phyloP scores from a whole-genome alignment of 352 stramenopile genomes.

The Globisporangium paddicum region DNA sequence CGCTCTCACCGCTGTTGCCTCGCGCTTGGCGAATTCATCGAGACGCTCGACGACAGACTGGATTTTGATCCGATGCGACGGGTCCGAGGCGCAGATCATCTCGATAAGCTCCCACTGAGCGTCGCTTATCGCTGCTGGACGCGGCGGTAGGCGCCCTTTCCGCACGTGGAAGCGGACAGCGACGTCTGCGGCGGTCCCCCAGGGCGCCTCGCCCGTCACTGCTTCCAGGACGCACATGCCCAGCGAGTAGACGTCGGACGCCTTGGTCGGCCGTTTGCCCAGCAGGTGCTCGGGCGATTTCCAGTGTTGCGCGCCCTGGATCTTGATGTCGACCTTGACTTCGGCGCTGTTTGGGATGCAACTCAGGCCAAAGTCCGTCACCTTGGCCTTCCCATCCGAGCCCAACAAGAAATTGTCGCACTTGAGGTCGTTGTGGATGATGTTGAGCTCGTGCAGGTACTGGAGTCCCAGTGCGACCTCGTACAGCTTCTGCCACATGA shows the following conservation, averaged over 20 bases:
- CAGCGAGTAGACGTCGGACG: conserved; percentile 18
- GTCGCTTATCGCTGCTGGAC: neutral
- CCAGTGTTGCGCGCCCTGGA: conserved; percentile 2
- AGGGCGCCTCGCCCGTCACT: conserved; percentile 10
- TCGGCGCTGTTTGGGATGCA: conserved; percentile 10
- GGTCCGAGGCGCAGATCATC: conserved; percentile 6
- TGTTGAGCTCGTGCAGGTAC: conserved; percentile 44
- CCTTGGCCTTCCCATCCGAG: conserved; percentile 12
- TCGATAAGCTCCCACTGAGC: conserved; percentile 10
- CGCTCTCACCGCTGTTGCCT: neutral
- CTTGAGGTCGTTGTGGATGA: conserved; percentile 59
- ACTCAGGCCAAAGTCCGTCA: conserved; percentile 21
- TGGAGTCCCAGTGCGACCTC: conserved; percentile 27
- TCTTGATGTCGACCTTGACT: conserved; percentile 5
- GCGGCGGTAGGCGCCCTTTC: neutral
- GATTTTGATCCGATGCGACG: conserved; percentile 3
- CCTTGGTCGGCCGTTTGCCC: neutral
- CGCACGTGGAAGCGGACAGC: conserved; percentile 5
- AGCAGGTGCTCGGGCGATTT: conserved; percentile 9
- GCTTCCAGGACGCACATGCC: conserved; percentile 21
- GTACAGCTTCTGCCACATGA: conserved; percentile 14
- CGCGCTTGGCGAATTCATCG: conserved; percentile 3
- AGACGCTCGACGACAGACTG: conserved; percentile 4
- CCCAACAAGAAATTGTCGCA: conserved; percentile 70
- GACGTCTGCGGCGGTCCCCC: conserved; percentile 4